A percentile compares a stretch with the other conserved stretches of the same genome.
phyloP scores from a whole-genome alignment of 352 stramenopile genomes.

The Phytophthora uliginosa region DNA sequence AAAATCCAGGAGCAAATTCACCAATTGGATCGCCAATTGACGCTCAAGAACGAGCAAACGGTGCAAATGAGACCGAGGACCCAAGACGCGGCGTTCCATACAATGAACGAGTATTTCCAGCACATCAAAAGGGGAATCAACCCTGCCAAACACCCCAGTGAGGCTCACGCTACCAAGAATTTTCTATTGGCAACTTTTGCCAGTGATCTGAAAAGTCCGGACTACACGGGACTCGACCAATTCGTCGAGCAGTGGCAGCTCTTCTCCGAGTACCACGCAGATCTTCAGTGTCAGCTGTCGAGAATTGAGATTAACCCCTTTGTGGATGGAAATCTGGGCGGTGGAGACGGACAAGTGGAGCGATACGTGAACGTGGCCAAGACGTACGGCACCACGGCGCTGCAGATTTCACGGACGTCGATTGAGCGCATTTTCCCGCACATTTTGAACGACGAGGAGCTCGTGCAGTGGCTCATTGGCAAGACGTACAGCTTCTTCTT shows the following conservation, averaged over 20 bases:
- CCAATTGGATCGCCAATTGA: constrained; percentile 6
- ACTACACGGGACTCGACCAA: constrained; percentile 43
- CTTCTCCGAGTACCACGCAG: constrained; percentile 43
- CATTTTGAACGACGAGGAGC: constrained; percentile 46
- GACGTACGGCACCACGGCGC: constrained; percentile 36
- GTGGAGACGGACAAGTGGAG: constrained; percentile 3
- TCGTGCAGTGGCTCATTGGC: constrained; percentile 56
- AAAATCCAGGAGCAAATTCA: constrained; percentile 1
- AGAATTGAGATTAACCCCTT: constrained; percentile 17
- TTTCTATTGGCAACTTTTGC: constrained; percentile 38
- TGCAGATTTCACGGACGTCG: constrained; percentile 46
- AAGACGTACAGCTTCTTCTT: constrained; percentile 53
- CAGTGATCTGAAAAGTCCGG: constrained; percentile 40
- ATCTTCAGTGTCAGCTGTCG: constrained; percentile 22
- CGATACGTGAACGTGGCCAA: constrained; percentile 40
- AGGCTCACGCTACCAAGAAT: constrained; percentile 11
- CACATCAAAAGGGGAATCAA: constrained; percentile 36
- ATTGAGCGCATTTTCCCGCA: constrained; percentile 57
- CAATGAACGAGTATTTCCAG: constrained; percentile 43
- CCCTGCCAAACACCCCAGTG: not conserved
- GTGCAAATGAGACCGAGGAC: constrained; percentile 32
- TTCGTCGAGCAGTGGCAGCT: constrained; percentile 40
- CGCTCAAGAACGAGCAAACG: constrained; percentile 1
- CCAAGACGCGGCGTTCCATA: constrained; percentile 28
- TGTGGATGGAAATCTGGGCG: not conserved